Conservation (phyloP, 352 stramenopile species). For the Thraustochytrium sp. region DNA sequence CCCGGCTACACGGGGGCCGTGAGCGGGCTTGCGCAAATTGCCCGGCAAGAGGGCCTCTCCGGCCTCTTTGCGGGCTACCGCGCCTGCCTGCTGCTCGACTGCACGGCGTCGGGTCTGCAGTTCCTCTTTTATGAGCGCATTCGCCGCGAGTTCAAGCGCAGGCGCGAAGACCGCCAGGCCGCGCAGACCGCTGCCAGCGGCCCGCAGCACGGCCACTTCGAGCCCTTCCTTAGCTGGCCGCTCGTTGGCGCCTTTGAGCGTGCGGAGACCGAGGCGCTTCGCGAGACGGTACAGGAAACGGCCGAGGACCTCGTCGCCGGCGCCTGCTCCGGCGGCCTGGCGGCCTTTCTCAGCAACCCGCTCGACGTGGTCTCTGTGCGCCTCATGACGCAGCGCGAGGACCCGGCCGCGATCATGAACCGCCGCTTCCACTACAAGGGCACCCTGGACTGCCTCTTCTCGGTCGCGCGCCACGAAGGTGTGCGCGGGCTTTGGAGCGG, state of each 20-base stretch:
- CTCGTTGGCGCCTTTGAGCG: no score
- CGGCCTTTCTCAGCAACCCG: slow-evolving; percentile 35
- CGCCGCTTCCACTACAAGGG: slow-evolving; percentile 17
- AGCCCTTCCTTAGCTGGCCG: no score
- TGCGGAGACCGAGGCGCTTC: neutral
- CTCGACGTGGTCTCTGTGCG: slow-evolving; percentile 22
- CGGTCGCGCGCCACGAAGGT: slow-evolving; percentile 21
- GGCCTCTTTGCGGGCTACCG: slow-evolving; percentile 43
- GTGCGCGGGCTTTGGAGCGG: slow-evolving; percentile 35
- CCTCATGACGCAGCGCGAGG: slow-evolving; percentile 37
- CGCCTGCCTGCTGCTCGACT: slow-evolving; percentile 34
- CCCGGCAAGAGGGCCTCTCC: neutral
- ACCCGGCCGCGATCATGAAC: neutral
- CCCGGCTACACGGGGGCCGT: neutral
- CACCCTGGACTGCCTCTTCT: neutral
- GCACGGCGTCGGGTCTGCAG: slow-evolving; percentile 29
- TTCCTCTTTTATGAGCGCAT: slow-evolving; percentile 42
- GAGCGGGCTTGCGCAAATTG: slow-evolving; percentile 20
- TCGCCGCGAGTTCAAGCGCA: slow-evolving; percentile 12
- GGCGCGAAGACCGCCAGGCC: neutral
- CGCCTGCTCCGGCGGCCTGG: slow-evolving; percentile 7
- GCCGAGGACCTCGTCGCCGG: slow-evolving; percentile 31
- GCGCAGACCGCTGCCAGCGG: no score
- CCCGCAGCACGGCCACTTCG: neutral
- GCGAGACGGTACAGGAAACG: neutral